These are phyloP conservation scores for Fusarium sp. DNA, from an alignment of 2,329 filamentous ascomycete species.

Conservation along the genomic window DNA sequence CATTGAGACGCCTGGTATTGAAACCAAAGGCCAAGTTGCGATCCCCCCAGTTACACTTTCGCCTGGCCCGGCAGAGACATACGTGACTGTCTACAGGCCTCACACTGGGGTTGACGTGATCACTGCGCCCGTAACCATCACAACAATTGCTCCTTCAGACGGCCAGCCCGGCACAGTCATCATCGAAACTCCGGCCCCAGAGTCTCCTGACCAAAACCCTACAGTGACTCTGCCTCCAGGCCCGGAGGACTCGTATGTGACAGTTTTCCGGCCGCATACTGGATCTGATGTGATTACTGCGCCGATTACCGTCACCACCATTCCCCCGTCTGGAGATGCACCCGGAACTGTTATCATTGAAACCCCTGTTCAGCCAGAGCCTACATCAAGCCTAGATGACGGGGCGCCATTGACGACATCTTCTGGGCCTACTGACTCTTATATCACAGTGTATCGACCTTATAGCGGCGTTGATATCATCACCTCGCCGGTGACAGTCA, in stretches of 20 bases:
- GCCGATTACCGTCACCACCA: conserved; percentile 10
- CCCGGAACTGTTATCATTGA: conserved; percentile 15
- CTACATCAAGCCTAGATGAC: no score
- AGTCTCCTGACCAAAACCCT: conserved; percentile 14
- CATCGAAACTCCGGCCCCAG: conserved; percentile 27
- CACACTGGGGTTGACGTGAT: conserved; percentile 25
- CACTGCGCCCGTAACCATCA: conserved; percentile 27
- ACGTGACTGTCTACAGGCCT: conserved; percentile 30
- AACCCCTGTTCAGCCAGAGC: conserved; percentile 5
- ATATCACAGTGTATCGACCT: conserved; percentile 32
- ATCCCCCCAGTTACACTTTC: no score
- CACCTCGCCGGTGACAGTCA: conserved; percentile 28
- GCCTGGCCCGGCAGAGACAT: conserved; percentile 5
- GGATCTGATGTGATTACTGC: background rate
- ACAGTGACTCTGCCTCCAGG: conserved; percentile 32
- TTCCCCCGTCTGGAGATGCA: background rate
- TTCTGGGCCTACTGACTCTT: conserved; percentile 20
- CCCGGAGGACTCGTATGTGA: conserved; percentile 29
- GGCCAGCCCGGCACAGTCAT: conserved; percentile 33
- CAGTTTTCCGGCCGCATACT: background rate
- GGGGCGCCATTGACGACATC: conserved; percentile 22
- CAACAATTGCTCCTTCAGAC: conserved; percentile 16
- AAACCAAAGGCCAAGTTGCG: no score
- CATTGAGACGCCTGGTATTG: conserved; percentile 20
- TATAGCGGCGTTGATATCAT: conserved; percentile 24